Percentiles rank a stretch among this genome's conserved stretches.
These are phyloP conservation scores for Neonectria ditissima DNA, from an alignment of 2,329 filamentous ascomycete species.

Conservation along the genomic window DNA sequence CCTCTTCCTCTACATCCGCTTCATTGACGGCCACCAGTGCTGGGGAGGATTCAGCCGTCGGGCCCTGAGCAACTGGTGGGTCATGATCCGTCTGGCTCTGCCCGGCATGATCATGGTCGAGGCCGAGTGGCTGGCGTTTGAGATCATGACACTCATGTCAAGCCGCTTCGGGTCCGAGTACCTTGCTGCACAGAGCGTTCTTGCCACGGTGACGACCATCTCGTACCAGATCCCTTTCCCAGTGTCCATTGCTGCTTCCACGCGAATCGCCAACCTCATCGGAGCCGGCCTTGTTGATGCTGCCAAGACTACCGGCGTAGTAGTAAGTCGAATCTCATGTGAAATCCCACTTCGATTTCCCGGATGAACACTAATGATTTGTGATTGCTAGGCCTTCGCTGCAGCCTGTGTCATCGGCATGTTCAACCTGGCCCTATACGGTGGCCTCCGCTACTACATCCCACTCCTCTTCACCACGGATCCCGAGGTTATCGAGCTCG, in stretches of 20 bases:
- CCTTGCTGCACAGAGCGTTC: slow-evolving; percentile 88
- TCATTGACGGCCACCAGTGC: slow-evolving; percentile 80
- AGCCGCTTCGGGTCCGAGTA: slow-evolving; percentile 83
- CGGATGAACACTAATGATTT: slow-evolving; percentile 11
- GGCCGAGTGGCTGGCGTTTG: slow-evolving; percentile 93
- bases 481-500: slow-evolving; percentile 74
- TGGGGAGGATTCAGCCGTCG: slow-evolving; percentile 84
- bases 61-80: slow-evolving; percentile 80
- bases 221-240: slow-evolving; percentile 95
- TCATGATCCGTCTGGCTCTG: slow-evolving; percentile 86
- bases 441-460: slow-evolving; percentile 76
- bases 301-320: slow-evolving; percentile 83
- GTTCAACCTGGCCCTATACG: slow-evolving; percentile 80
- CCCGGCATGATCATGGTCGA: slow-evolving; percentile 95
- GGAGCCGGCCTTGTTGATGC: slow-evolving; percentile 85
- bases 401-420: slow-evolving; percentile 78
- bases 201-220: slow-evolving; percentile 81
- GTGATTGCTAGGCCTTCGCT: slow-evolving; percentile 63
- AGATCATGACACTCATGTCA: slow-evolving; percentile 86
- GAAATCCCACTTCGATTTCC: background rate
- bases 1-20: slow-evolving; percentile 82
- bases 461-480: slow-evolving; percentile 84
- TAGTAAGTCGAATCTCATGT: slow-evolving; percentile 61
- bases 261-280: slow-evolving; percentile 90
- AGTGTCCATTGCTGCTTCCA: slow-evolving; percentile 87